Base-by-base conservation (phyloP, 164 flowering plant genomes). In the Sextonia rubra region DNA sequence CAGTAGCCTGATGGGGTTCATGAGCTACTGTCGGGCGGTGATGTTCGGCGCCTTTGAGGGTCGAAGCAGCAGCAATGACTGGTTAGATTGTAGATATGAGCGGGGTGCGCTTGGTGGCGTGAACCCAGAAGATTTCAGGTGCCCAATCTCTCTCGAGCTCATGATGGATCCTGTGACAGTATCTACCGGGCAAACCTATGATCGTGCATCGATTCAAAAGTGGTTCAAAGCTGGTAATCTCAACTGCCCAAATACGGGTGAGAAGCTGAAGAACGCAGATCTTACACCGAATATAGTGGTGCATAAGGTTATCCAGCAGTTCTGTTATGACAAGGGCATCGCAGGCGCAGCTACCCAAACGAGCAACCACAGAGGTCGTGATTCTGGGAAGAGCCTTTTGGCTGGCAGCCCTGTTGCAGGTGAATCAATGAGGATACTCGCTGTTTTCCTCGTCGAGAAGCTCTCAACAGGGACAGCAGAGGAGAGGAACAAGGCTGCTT, bases 91-190 rank as follows among this genome's bases (percentile, higher is more conserved):
- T 20, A 66, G 73, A 55, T 24, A 24, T 26, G 61, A 66, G 52
- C 65, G 73, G 1, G 86, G 74, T 22, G 24, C 60, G 37, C 55
- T 86, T 4, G 75, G 66, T 24, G 82, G 75, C 69, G 60, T 94
- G 64, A 90, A 88, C 70, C 74, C 82, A 0, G 91, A 88, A 49
- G 98, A 92, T 82, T 87, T 94, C 68, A 86, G 83, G 30, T 92
- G 97, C 65, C 97, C 98, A 5, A 92, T 94, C 47, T 87, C 97
- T 1, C 83, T 92, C 0, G 97, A 92, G 73, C 68, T 90, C 29
- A 94, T 94, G 97, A 77, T 74, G 9, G 97, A 94, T 82, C 97
- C 98, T 0, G 98, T 94, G 44, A 88, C 90, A 1, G 67, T 90
- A 3, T 72, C 84, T 5, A 87, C 97, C 0, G 98, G 98, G 3